Evolutionary conservation across 1,284 basidiomycete genomes (phyloP), one percentile per base, ranked within the genome.

Genomic region (Mycosarcoma mackinlayi): DNA sequence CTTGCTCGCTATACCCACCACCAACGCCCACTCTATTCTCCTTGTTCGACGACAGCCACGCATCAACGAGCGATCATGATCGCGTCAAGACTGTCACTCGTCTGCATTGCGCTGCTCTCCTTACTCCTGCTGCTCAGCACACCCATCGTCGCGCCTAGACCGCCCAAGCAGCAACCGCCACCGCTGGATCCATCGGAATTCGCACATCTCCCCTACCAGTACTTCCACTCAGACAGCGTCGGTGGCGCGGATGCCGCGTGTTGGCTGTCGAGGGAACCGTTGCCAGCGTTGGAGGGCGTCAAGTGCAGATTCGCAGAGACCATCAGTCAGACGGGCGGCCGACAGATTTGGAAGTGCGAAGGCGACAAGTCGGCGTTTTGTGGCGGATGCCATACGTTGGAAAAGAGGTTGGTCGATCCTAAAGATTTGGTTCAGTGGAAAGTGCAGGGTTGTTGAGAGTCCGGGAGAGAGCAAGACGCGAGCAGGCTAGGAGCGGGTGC

Each of bases 321-420:
- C 4, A 66, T 72, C 19, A 46, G 35, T 10, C 69, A 72, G 39
- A n/a, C 67, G 14, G 51, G 56, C 9, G 69, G 55, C 0, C 42
- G 69, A 4, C 69, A 72, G 56, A 72, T 62, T 14, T 63, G 52
- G 52, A 49, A 63, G 34, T 72, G 69, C 42, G 41, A 42, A 14
- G 69, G 69, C 4, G 48, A 51, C 59, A 63, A 19, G 23, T 19
- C 11, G 47, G 24, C n/a, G 14, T 72, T 72, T 34, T 72, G 69
- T 56, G 28, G 64, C 6, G 69, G 49, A 4, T 72, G 69, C 31
- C 39, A 51, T 34, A 38, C 34, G 8, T 42, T 70, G 28, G 67
- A 70, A 31, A 35, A 33, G 11, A 16, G 40, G 24, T 41, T 70
- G n/a, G 47, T 25, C 1, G 61, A 57, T 45, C 60, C 67, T 0